Conservation (phyloP, 805 yeast species). For the Lachancea nothofagi region DNA sequence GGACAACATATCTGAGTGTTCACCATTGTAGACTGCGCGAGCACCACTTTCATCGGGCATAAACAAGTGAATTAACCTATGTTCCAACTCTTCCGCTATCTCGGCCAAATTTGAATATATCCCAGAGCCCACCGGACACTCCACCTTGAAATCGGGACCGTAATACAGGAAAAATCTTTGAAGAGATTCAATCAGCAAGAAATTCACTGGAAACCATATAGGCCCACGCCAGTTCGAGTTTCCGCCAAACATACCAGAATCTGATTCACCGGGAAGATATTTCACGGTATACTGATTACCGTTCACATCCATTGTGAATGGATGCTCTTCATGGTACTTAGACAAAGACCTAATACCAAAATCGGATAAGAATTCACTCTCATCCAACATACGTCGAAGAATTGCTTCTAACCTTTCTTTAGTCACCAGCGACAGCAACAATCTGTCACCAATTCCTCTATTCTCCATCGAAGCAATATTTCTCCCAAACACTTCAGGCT, state of each 20-base stretch:
- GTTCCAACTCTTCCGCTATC: constrained; percentile 86
- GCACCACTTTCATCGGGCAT: constrained; percentile 58
- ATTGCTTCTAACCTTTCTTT: constrained; percentile 74
- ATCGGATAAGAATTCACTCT: constrained; percentile 74
- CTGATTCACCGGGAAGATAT: constrained; percentile 84
- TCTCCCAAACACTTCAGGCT: constrained; percentile 63
- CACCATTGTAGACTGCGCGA: constrained; percentile 77
- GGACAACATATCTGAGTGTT: constrained; percentile 50
- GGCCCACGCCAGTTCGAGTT: constrained; percentile 98
- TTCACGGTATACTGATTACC: constrained; percentile 65
- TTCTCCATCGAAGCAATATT: constrained; percentile 79
- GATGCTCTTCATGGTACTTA: constrained; percentile 76
- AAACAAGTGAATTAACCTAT: constrained; percentile 73
- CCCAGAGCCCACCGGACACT: constrained; percentile 84
- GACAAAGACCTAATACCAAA: constrained; percentile 88
- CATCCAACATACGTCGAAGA: constrained; percentile 76
- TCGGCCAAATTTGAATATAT: constrained; percentile 70
- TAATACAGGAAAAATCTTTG: constrained; percentile 84
- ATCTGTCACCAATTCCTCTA: constrained; percentile 77
- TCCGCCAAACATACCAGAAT: constrained; percentile 92
- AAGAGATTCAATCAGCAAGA: constrained; percentile 76
- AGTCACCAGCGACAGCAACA: constrained; percentile 72
- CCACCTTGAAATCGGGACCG: constrained; percentile 79
- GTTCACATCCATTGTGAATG: constrained; percentile 77
- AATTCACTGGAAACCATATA: constrained; percentile 92